Base-by-base conservation (phyloP, 2,329 filamentous ascomycete genomes). In the Metarhizium guizhouense region DNA sequence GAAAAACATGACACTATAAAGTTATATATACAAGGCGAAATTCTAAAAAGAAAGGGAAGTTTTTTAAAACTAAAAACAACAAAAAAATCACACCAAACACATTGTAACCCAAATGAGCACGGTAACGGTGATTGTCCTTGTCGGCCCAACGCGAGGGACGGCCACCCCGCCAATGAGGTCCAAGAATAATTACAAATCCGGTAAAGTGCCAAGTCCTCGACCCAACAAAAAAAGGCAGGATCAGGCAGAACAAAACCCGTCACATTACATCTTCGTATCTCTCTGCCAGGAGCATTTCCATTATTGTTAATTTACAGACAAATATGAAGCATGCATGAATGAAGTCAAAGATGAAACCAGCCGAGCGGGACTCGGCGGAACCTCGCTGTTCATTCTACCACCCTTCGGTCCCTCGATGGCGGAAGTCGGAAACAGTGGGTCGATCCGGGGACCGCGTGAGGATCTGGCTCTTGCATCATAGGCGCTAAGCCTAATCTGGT, bases 401-500 rank as follows among this genome's bases (percentile, higher is more conserved):
- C 25, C 25, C 25, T 20, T 48, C 45, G 52, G 54, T 6, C 43
- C 42, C 32, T 52, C 48, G 54, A 54, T 49, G 48, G 48, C 54
- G 54, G 45, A 53, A 56, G 55, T 58, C 57, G 52, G 55, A 50
- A 51, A 51, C 57, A 56, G 54, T 52, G 62, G 53, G 38, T 48
- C 52, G 49, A 47, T 53, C 57, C 58, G 57, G 55, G 52, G 38
- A 18, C 57, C 56, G 56, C 57, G 53, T 29, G 51, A 52, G 53
- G 20, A 50, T 56, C 54, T 51, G 51, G 51, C 47, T 58, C 60
- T 65, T 63, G 63, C 63, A 65, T 59, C 63, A 65, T 65, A 38
- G 54, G 16, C 62, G 61, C 67, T 67, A 70, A 61, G 58, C 69
- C 67, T 25, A 57, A 65, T 62, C 53, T 47, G 64, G 69, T 49